phyloP scores from a whole-genome alignment of 1,284 basidiomycete species.

The Coriolopsis trogii region DNA sequence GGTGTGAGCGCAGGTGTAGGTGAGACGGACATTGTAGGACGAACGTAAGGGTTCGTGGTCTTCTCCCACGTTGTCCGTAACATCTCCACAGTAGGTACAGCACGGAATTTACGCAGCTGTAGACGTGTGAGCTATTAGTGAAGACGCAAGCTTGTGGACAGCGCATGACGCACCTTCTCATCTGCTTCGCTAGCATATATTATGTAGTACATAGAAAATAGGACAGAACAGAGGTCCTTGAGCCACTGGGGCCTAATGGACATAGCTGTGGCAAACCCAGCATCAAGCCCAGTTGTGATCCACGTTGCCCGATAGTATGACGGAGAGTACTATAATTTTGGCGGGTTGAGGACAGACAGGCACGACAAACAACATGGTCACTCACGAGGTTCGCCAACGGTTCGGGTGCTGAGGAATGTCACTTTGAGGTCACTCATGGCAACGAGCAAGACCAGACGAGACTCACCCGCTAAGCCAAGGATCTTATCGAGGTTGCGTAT shows the following conservation, averaged over 20 bases:
- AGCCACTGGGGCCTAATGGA: conserved; percentile 92
- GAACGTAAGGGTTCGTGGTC: conserved; percentile 88
- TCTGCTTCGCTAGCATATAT: conserved; percentile 92
- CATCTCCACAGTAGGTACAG: conserved; percentile 95
- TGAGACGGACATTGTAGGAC: conserved; percentile 27
- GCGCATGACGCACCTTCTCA: conserved; percentile 68
- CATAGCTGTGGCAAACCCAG: conserved; percentile 96
- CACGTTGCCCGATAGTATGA: conserved; percentile 98
- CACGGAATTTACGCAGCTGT: conserved; percentile 88
- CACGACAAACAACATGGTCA: not conserved
- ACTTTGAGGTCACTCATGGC: not conserved
- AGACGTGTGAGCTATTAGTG: not conserved
- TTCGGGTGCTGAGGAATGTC: conserved; percentile 76
- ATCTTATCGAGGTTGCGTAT: conserved; percentile 88
- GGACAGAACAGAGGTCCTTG: conserved; percentile 80
- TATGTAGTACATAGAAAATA: conserved; percentile 93
- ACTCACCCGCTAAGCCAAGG: conserved; percentile 80
- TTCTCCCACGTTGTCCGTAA: conserved; percentile 96
- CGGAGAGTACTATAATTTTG: conserved; percentile 72
- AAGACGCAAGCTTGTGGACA: not conserved
- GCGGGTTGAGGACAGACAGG: not conserved
- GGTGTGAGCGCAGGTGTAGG: conserved; percentile 8
- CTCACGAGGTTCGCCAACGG: conserved; percentile 86
- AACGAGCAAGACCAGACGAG: not conserved
- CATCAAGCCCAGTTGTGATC: conserved; percentile 93